A percentile compares a stretch with the other conserved stretches of the same genome.
Evolutionary conservation across 2,329 filamentous ascomycete species (phyloP).

Genomic region (Nothomitra cinnamomea): DNA sequence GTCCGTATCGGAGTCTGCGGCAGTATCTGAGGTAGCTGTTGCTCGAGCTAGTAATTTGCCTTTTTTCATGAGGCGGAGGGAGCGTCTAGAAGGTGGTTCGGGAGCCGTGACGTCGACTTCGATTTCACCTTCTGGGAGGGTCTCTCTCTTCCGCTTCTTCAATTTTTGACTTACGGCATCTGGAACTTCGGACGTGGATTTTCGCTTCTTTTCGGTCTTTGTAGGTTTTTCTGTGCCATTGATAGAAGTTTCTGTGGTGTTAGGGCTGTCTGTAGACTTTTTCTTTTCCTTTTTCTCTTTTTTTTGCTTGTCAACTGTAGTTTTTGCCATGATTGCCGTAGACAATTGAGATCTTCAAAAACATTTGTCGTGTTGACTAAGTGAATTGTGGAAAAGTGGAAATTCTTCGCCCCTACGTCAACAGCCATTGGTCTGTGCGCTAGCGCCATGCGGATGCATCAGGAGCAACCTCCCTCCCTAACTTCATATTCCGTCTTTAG

Average conservation of each 20-base stretch:
- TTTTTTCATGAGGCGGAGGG: conserved; percentile 78
- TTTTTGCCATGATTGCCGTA: not conserved
- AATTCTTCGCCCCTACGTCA: not conserved
- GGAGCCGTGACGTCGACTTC: conserved; percentile 82
- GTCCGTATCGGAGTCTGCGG: conserved; percentile 19
- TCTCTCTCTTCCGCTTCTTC: conserved; percentile 50
- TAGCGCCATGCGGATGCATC: no score
- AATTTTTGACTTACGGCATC: conserved; percentile 6
- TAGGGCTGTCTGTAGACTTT: not conserved
- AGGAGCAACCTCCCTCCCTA: no score
- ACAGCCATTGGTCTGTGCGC: no score
- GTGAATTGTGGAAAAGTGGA: not conserved
- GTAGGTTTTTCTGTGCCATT: not conserved
- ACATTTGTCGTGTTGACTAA: not conserved
- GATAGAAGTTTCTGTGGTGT: not conserved
- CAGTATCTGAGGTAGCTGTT: conserved; percentile 16
- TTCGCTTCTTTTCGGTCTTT: not conserved
- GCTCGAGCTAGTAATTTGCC: conserved; percentile 30
- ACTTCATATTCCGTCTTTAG: no score
- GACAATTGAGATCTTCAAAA: not conserved
- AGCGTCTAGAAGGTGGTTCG: conserved; percentile 89
- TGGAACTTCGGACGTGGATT: not conserved
- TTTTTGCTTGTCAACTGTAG: conserved; percentile 10
- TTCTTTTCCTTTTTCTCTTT: conserved; percentile 14
- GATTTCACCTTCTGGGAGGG: conserved; percentile 44